Percentiles rank a stretch among this genome's conserved stretches.
Conservation (phyloP, 441 rosid genomes). For the Adansonia madagascariensis region DNA sequence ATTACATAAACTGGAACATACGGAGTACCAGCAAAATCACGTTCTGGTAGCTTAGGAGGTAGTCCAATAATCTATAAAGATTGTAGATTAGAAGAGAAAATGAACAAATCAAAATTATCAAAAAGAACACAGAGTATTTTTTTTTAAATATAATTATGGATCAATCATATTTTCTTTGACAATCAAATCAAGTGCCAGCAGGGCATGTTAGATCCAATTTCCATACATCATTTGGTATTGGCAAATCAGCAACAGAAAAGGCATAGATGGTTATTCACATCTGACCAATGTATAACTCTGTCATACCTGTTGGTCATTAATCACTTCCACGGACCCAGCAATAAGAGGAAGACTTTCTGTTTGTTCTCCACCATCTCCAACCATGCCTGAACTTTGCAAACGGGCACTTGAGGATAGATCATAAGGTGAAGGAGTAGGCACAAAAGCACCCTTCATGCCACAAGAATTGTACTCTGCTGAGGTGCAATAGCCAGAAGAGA, state of each 20-base stretch:
- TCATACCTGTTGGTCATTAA: constrained; percentile 81
- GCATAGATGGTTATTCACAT: background rate
- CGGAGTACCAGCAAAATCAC: constrained; percentile 78
- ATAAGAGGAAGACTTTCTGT: constrained; percentile 48
- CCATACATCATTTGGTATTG: background rate
- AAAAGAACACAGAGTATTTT: constrained; percentile 4
- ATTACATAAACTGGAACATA: constrained; percentile 91
- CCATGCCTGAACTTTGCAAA: constrained; percentile 59
- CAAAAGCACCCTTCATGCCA: constrained; percentile 77
- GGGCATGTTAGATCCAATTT: constrained; percentile 1
- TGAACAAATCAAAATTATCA: constrained; percentile 19
- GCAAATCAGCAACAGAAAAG: constrained; percentile 18
- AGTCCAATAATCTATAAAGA: constrained; percentile 57
- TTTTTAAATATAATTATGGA: constrained; percentile 1
- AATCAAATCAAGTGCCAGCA: constrained; percentile 14
- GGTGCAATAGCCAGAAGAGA: constrained; percentile 58
- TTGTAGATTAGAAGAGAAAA: constrained; percentile 24
- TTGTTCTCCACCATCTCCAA: constrained; percentile 62
- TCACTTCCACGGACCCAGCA: constrained; percentile 55
- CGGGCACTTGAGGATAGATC: constrained; percentile 54
- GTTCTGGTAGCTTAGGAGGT: constrained; percentile 63
- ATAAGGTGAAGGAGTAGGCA: constrained; percentile 64
- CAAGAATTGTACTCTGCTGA: constrained; percentile 70
- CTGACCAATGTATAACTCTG: constrained; percentile 18
- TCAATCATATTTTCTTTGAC: constrained; percentile 17